These are phyloP conservation scores for Trapa incisa DNA, from an alignment of 345 rosid species.

Conservation along the genomic window DNA sequence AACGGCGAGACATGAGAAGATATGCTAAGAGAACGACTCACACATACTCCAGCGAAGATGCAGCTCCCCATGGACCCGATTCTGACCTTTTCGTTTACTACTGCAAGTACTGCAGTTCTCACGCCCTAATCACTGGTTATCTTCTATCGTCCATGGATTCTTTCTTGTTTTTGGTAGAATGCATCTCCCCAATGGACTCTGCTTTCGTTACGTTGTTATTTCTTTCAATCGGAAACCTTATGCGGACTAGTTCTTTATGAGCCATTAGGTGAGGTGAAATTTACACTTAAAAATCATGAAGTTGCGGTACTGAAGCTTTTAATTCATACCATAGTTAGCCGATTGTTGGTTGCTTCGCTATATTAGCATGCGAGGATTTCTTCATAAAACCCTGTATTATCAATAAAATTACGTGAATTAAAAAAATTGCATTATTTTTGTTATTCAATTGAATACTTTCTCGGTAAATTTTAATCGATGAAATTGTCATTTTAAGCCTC, in stretches of 20 bases:
- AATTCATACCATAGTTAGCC: not conserved
- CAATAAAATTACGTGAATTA: not conserved
- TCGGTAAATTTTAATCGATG: not conserved
- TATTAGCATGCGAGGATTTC: not conserved
- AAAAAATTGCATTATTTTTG: not conserved
- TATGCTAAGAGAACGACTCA: slow-evolving; percentile 99
- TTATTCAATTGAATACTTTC: not conserved
- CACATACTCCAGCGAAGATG: slow-evolving; percentile 99
- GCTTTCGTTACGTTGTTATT: not conserved
- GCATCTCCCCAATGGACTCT: no score
- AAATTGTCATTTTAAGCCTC: no score
- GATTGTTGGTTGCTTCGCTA: not conserved
- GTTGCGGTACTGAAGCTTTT: not conserved
- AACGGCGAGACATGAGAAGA: not conserved
- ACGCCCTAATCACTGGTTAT: slow-evolving; percentile 90
- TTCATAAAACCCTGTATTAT: not conserved
- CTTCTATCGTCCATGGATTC: slow-evolving; percentile 9
- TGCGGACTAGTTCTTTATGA: not conserved
- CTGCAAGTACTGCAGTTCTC: slow-evolving; percentile 96
- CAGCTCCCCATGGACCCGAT: slow-evolving; percentile 86
- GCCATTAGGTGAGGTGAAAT: not conserved
- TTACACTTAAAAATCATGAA: not conserved
- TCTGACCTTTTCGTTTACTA: slow-evolving; percentile 98
- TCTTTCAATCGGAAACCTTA: not conserved
- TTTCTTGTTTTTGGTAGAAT: no score